A percentile compares a stretch with the other conserved stretches of the same genome.
Conservation (phyloP, 352 stramenopile genomes). For the Pythium dissimile region DNA sequence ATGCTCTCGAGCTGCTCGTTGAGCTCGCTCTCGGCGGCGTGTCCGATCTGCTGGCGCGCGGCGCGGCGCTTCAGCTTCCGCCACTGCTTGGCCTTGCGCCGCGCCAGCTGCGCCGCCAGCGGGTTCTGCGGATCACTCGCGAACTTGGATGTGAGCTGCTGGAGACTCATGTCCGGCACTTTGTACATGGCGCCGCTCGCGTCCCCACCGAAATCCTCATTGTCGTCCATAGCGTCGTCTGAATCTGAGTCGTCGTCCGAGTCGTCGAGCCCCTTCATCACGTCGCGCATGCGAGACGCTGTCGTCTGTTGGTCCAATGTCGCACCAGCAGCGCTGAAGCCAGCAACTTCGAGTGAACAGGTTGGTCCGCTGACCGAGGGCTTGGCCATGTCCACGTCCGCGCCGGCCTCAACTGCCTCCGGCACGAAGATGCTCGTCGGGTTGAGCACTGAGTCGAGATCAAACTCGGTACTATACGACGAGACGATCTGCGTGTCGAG, state of each 20-base stretch:
- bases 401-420: conserved; percentile 22
- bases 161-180: conserved; percentile 18
- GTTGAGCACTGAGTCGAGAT: conserved; percentile 68
- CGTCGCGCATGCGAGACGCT: conserved; percentile 23
- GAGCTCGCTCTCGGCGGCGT: conserved; percentile 46
- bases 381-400: conserved; percentile 6
- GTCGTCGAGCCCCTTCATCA: conserved; percentile 40
- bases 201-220: conserved; percentile 5
- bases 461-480: conserved; percentile 60
- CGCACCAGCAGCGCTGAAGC: conserved; percentile 2
- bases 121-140: conserved; percentile 55
- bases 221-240: conserved; percentile 30
- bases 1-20: conserved; percentile 59
- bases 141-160: conserved; percentile 53
- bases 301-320: conserved; percentile 12
- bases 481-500: conserved; percentile 65
- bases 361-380: conserved; percentile 26
- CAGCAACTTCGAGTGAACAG: conserved; percentile 40
- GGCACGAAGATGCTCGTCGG: conserved; percentile 64
- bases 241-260: conserved; percentile 53
- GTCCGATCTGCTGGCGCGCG: conserved; percentile 54
- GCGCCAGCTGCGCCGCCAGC: conserved; percentile 45
- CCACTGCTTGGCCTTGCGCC: conserved; percentile 70
- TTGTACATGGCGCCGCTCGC: conserved; percentile 21
- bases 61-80: conserved; percentile 72